Conservation (phyloP, 1,139 yeast genomes). For the Sugiyamaella paludigena region DNA sequence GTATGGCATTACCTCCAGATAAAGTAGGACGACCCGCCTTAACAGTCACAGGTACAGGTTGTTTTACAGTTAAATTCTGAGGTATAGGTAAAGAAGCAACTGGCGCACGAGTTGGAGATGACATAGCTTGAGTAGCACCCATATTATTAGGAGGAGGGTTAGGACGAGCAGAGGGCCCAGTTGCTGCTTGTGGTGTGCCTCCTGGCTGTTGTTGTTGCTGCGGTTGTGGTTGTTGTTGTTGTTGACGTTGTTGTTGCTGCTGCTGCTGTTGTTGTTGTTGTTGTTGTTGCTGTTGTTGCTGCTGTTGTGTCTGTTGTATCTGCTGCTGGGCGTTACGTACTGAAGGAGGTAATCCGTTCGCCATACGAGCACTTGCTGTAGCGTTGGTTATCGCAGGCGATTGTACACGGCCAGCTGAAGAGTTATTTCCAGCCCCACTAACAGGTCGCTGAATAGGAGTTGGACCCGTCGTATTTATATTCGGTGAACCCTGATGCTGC, state of each 20-base stretch:
- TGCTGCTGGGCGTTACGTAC: slow-evolving; percentile 7
- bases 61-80: slow-evolving; percentile 59
- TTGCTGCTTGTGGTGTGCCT: slow-evolving; percentile 17
- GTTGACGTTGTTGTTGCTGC: slow-evolving; percentile 16
- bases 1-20: slow-evolving; percentile 80
- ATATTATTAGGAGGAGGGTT: slow-evolving; percentile 29
- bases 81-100: slow-evolving; percentile 63
- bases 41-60: slow-evolving; percentile 60
- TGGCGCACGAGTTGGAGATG: slow-evolving; percentile 47
- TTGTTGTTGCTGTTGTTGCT: slow-evolving; percentile 18
- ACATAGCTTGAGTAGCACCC: slow-evolving; percentile 25
- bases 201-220: slow-evolving; percentile 15
- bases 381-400: slow-evolving; percentile 10
- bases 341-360: slow-evolving; percentile 9
- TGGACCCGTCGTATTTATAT: slow-evolving; percentile 1
- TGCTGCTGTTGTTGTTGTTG: slow-evolving; percentile 10
- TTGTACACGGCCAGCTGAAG: slow-evolving; percentile 9
- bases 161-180: slow-evolving; percentile 35
- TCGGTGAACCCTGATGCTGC: slow-evolving; percentile 4
- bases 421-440: slow-evolving; percentile 10
- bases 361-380: slow-evolving; percentile 5
- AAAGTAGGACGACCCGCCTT: slow-evolving; percentile 74
- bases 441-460: slow-evolving; percentile 14
- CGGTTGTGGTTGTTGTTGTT: slow-evolving; percentile 14
- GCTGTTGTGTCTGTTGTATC: slow-evolving; percentile 11